Evolutionary conservation across 805 yeast genomes (phyloP), one percentile per base, ranked within the genome.

Genomic region (Starmerella etchellsii): DNA sequence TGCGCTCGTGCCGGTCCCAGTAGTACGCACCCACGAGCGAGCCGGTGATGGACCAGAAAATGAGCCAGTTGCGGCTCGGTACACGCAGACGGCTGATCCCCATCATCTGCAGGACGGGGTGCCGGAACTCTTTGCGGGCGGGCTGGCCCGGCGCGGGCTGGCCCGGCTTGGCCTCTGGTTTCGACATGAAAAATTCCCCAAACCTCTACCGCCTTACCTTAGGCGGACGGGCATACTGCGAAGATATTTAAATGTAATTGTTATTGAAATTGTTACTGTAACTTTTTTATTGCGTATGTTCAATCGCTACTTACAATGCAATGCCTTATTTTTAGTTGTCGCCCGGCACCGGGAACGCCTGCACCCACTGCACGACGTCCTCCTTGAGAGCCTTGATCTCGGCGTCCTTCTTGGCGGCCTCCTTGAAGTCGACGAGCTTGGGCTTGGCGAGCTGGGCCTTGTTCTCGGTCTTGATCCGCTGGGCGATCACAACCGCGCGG

Each of bases 1-100:
- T 70, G 50, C 85, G 91, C 58, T 83, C 70, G 44, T 71, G 66
- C 49, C 78, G 77, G 60, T 91, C 98, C 61, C 83, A 85, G 14
- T 70, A 70, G 24, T 76, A 69, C 11, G 88, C 83, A n/a, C 94
- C 88, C 2, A 81, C 68, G 28, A 80, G 62, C 1, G 69, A 62
- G 1, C 77, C 74, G 1, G 81, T 57, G 7, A 81, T 73, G 0
- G 77, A 56, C 81, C 94, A 80, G 61, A 91, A 91, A 28, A 85
- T 81, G 66, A 73, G 61, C 98, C 97, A 88, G 63, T 88, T 91
- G 47, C 95, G 68, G 0, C 94, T 78, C 0, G 98, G 98, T 13
- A 91, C 63, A 29, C 78, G 71, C 19, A 85, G 52, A 13, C 78
- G 62, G 4, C 84, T 82, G 36, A 88, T 71, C 0, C 97, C 97